Percentiles rank a stretch among this genome's conserved stretches.
These are phyloP conservation scores for Microsporum ferrugineum DNA, from an alignment of 2,329 filamentous ascomycete genomes.

Conservation along the genomic window DNA sequence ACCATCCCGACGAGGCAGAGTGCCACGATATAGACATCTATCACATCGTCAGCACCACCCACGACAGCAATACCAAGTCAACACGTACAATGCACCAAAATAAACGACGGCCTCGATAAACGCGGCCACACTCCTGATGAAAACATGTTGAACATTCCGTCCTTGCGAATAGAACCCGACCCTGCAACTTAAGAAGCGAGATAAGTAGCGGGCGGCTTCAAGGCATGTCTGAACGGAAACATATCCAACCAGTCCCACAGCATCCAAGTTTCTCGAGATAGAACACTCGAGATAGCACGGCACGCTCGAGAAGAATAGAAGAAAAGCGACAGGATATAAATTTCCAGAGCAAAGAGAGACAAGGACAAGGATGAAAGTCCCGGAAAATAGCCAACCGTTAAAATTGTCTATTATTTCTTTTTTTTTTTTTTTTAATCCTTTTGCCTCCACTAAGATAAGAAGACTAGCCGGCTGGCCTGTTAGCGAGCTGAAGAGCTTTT, in stretches of 20 bases:
- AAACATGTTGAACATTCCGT: neutral
- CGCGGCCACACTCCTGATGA: neutral
- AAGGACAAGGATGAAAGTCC: neutral
- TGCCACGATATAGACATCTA: conserved; percentile 33
- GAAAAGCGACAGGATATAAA: neutral
- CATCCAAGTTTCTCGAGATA: neutral
- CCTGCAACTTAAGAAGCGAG: neutral
- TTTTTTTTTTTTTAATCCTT: neutral
- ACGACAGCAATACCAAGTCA: neutral
- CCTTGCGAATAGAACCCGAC: too few species aligned
- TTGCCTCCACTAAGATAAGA: neutral
- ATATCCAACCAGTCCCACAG: neutral
- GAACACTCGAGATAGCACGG: too few species aligned
- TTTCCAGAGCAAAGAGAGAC: neutral
- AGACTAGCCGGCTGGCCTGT: neutral
- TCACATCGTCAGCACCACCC: neutral
- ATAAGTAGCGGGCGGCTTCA: neutral
- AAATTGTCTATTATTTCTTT: neutral
- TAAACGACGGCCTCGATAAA: neutral
- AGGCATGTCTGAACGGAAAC: neutral
- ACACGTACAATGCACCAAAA: neutral
- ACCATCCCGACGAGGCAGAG: conserved; percentile 28
- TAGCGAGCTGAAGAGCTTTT: neutral
- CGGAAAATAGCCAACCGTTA: neutral
- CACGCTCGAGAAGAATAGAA: neutral